Evolutionary conservation across 306 rosid genomes (phyloP).

Genomic region (Lathyrus tuberosus): DNA sequence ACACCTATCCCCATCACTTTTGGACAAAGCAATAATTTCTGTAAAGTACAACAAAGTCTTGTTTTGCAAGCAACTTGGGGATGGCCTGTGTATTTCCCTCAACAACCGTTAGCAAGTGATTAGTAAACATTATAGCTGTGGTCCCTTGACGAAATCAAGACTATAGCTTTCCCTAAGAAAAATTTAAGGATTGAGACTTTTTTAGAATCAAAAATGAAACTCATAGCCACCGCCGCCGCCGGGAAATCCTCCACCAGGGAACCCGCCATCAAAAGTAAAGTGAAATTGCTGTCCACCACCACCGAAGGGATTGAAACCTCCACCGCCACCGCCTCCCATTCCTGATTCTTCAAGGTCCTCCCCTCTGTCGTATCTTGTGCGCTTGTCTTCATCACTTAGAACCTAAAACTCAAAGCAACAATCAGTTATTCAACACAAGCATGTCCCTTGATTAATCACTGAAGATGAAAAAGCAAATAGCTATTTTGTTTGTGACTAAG

Average conservation of each 20-base stretch:
- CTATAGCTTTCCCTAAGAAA: slow-evolving; percentile 31
- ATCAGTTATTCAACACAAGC: slow-evolving; percentile 31
- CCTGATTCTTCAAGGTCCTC: slow-evolving; percentile 95
- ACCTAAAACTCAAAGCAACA: slow-evolving; percentile 55
- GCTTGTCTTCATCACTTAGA: slow-evolving; percentile 90
- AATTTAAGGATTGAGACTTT: slow-evolving; percentile 16
- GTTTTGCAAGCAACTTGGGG: slow-evolving; percentile 42
- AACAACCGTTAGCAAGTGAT: slow-evolving; percentile 54
- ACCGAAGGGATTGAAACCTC: slow-evolving; percentile 91
- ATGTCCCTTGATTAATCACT: slow-evolving; percentile 9
- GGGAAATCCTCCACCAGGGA: slow-evolving; percentile 70
- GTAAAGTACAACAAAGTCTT: slow-evolving; percentile 39
- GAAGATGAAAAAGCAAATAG: neutral
- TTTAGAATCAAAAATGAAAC: slow-evolving; percentile 60
- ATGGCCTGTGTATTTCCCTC: slow-evolving; percentile 45
- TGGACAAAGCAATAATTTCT: slow-evolving; percentile 39
- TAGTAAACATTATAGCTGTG: slow-evolving; percentile 47
- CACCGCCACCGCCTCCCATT: slow-evolving; percentile 59
- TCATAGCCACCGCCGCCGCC: slow-evolving; percentile 77
- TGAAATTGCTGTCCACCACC: slow-evolving; percentile 81
- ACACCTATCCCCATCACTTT: slow-evolving; percentile 35
- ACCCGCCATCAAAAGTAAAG: slow-evolving; percentile 70
- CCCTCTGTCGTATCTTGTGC: slow-evolving; percentile 86
- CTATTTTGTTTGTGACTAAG: slow-evolving; percentile 7
- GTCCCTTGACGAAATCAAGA: slow-evolving; percentile 43